A percentile compares a stretch with the other conserved stretches of the same genome.
Conservation (phyloP, 345 rosid species). For the Arabis alpina region DNA sequence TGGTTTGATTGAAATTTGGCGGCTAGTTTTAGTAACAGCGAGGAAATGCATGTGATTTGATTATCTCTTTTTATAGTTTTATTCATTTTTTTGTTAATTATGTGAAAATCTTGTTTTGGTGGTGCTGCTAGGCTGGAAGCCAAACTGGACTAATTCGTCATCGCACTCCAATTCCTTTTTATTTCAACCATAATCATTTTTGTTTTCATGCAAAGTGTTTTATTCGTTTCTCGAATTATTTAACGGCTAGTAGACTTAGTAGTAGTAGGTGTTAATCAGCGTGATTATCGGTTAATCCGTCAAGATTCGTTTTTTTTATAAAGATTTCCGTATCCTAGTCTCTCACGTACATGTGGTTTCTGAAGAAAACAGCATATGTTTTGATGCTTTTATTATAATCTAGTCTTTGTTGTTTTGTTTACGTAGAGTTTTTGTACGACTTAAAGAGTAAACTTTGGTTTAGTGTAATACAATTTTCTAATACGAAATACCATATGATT, state of each 20-base stretch:
- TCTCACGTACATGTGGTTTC: slow-evolving; percentile 28
- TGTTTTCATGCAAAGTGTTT: neutral
- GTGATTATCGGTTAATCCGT: slow-evolving; percentile 36
- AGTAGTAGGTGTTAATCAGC: slow-evolving; percentile 25
- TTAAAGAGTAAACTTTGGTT: neutral
- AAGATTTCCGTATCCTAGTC: slow-evolving; percentile 11
- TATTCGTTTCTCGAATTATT: neutral
- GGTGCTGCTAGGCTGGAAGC: slow-evolving; percentile 42
- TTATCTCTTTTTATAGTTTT: neutral
- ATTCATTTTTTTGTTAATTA: neutral
- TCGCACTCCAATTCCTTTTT: neutral
- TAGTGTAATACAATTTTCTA: neutral
- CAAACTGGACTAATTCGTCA: slow-evolving; percentile 39
- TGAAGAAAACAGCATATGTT: slow-evolving; percentile 2
- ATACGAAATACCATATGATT: neutral
- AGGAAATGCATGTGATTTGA: slow-evolving; percentile 39
- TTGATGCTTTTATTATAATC: neutral
- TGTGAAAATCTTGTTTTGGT: slow-evolving; percentile 13
- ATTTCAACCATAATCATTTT: slow-evolving; percentile 8
- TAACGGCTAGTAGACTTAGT: slow-evolving; percentile 22
- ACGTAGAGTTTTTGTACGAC: neutral
- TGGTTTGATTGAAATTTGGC: slow-evolving; percentile 26
- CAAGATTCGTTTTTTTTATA: neutral
- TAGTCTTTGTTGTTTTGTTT: slow-evolving; percentile 13
- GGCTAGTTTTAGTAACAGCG: slow-evolving; percentile 35